Evolutionary conservation across 345 rosid genomes (phyloP).

Genomic region (Rhizophora apiculata): DNA sequence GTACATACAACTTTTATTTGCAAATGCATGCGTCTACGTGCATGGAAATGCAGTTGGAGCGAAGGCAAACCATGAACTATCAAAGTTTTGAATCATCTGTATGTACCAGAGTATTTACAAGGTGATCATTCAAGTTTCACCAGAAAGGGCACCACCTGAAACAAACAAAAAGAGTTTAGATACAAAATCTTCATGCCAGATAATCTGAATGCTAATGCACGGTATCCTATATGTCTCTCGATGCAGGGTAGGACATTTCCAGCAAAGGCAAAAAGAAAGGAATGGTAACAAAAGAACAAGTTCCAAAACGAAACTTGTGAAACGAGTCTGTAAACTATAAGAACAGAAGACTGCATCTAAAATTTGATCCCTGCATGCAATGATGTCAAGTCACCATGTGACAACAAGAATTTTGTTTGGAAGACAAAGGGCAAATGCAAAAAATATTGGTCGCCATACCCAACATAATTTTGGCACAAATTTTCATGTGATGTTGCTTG

Average conservation of each 20-base stretch:
- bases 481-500: slow-evolving; percentile 91
- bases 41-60: slow-evolving; percentile 6
- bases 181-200: not conserved
- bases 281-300: no score
- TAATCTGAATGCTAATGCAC: no score
- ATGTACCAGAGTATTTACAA: slow-evolving; percentile 21
- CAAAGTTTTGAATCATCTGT: not conserved
- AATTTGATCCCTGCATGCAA: not conserved
- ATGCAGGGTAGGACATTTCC: no score
- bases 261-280: no score
- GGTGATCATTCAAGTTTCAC: slow-evolving; percentile 29
- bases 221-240: no score
- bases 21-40: not conserved
- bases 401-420: not conserved
- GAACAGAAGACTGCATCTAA: not conserved
- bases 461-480: slow-evolving; percentile 94
- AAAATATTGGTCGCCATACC: slow-evolving; percentile 47
- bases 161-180: slow-evolving; percentile 2
- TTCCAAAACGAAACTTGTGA: no score
- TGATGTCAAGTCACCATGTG: not conserved
- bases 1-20: not conserved
- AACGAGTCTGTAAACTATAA: no score
- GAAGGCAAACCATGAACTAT: not conserved
- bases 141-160: slow-evolving; percentile 98
- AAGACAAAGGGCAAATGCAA: not conserved